These are phyloP conservation scores for Syncephalastrum contaminatum DNA, from an alignment of 371 early-diverging fungal species.

Conservation along the genomic window DNA sequence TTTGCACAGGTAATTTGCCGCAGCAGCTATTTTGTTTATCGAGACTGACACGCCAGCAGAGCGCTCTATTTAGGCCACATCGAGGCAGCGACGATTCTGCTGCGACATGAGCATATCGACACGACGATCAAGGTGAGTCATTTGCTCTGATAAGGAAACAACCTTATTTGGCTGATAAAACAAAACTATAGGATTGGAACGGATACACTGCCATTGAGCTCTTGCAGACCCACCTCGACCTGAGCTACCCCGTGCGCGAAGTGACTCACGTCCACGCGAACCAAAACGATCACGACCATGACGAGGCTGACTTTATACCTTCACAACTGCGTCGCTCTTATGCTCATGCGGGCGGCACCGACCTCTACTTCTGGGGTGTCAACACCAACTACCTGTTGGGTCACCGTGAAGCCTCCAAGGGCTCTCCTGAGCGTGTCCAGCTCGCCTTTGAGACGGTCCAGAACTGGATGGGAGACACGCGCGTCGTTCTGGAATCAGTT, in stretches of 20 bases:
- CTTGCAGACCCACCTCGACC: not conserved
- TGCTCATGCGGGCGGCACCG: conserved; percentile 37
- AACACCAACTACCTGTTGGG: conserved; percentile 74
- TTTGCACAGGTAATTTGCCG: conserved; percentile 52
- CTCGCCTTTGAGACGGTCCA: conserved; percentile 39
- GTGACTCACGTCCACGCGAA: not conserved
- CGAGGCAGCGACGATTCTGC: conserved; percentile 54
- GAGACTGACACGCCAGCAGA: conserved; percentile 18
- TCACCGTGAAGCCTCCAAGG: conserved; percentile 63
- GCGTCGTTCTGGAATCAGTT: conserved; percentile 36
- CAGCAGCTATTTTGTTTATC: not conserved
- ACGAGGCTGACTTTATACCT: not conserved
- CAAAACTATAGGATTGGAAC: conserved; percentile 25
- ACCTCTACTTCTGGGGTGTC: conserved; percentile 77
- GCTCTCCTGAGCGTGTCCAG: conserved; percentile 64
- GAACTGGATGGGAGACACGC: conserved; percentile 26
- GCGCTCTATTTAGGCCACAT: conserved; percentile 67
- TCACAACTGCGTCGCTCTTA: not conserved
- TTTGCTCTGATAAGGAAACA: not conserved
- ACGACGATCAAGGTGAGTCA: conserved; percentile 41
- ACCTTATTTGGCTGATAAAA: not conserved
- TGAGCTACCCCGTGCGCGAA: not conserved
- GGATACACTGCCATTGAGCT: conserved; percentile 17
- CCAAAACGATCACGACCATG: not conserved
- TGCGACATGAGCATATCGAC: conserved; percentile 55